Conservation (phyloP, 2,329 filamentous ascomycete genomes). For the Fusarium abutilonis region DNA sequence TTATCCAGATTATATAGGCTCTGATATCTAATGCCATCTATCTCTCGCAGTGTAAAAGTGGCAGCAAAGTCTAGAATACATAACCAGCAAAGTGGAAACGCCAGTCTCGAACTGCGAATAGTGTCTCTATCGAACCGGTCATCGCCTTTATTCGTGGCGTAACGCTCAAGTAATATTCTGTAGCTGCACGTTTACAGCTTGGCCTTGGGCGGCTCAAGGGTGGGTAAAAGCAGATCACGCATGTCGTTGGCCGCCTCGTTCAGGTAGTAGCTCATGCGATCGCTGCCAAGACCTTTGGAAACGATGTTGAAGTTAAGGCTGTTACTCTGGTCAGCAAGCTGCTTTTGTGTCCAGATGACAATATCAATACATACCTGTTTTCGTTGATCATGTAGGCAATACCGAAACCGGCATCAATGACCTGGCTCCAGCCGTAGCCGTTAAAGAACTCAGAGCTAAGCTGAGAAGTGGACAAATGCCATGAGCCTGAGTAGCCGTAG, state of each 20-base stretch:
- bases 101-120: neutral
- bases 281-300: constrained; percentile 88
- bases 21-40: constrained; percentile 11
- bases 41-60: constrained; percentile 7
- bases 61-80: constrained; percentile 25
- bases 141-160: constrained; percentile 5
- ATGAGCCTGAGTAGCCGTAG: constrained; percentile 82
- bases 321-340: constrained; percentile 31
- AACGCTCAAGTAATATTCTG: constrained; percentile 8
- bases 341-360: neutral
- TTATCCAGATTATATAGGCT: constrained; percentile 2
- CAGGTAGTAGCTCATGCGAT: constrained; percentile 94
- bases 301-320: constrained; percentile 99
- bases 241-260: constrained; percentile 94
- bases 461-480: constrained; percentile 91
- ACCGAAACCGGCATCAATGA: constrained; percentile 94
- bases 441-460: constrained; percentile 98
- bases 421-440: constrained; percentile 98
- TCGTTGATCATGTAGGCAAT: constrained; percentile 99
- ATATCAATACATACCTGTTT: constrained; percentile 72
- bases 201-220: constrained; percentile 81
- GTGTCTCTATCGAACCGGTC: neutral
- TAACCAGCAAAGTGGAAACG: constrained; percentile 6
- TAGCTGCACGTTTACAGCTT: constrained; percentile 72
- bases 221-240: constrained; percentile 83